A percentile compares a stretch with the other conserved stretches of the same genome.
Conservation (phyloP, 2,329 filamentous ascomycete genomes). For the Exophiala xenobiotica region DNA sequence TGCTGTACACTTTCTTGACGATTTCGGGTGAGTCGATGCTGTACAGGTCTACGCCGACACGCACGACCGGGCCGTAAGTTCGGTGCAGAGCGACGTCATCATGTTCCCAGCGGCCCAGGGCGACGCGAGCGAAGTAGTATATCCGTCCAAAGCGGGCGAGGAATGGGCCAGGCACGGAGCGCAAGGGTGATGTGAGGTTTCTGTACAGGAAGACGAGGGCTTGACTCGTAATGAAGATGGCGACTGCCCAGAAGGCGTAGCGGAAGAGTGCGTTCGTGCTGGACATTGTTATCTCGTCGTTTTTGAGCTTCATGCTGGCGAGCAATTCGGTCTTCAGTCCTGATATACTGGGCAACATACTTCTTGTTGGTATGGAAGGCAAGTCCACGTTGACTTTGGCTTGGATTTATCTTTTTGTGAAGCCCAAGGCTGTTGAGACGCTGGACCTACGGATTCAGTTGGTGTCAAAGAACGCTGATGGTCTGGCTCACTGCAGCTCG, state of each 20-base stretch:
- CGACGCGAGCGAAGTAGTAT: slow-evolving; percentile 45
- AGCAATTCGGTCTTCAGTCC: too few species aligned
- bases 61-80: slow-evolving; percentile 27
- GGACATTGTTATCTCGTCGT: too few species aligned
- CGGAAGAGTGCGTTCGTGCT: slow-evolving; percentile 2
- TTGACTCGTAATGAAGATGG: slow-evolving; percentile 8
- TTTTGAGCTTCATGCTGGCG: too few species aligned
- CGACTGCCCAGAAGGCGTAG: slow-evolving; percentile 10
- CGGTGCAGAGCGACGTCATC: slow-evolving; percentile 32
- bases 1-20: slow-evolving; percentile 28
- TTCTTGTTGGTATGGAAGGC: too few species aligned
- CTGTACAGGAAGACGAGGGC: slow-evolving; percentile 25
- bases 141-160: slow-evolving; percentile 45
- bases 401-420: too few species aligned
- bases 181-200: slow-evolving; percentile 37
- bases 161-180: slow-evolving; percentile 47
- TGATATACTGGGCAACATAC: background rate
- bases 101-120: slow-evolving; percentile 40
- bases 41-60: slow-evolving; percentile 27
- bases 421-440: too few species aligned
- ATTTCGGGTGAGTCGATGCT: slow-evolving; percentile 27
- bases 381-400: too few species aligned
- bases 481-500: too few species aligned
- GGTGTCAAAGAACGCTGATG: too few species aligned
- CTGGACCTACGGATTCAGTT: too few species aligned